Conservation (phyloP, 1,284 basidiomycete genomes). For the Irpex sp. region DNA sequence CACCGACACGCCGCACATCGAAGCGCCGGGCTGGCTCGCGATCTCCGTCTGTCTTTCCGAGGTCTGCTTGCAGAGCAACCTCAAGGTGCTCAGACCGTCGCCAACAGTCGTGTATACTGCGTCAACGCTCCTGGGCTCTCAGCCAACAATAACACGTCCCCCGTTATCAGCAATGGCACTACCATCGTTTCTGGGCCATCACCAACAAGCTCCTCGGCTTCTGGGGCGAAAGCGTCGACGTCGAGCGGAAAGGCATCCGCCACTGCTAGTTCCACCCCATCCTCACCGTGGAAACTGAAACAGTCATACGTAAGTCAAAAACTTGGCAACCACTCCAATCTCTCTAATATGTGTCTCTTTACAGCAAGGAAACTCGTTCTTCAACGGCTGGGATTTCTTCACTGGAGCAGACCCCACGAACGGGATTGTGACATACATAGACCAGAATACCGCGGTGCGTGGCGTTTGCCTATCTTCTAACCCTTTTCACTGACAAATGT, state of each 20-base stretch:
- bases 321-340: not conserved
- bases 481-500: slow-evolving; percentile 8
- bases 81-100: slow-evolving; percentile 8
- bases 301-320: slow-evolving; percentile 26
- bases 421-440: slow-evolving; percentile 62
- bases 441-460: slow-evolving; percentile 53
- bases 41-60: slow-evolving; percentile 61
- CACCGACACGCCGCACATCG: slow-evolving; percentile 42
- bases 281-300: slow-evolving; percentile 27
- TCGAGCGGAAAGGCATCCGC: slow-evolving; percentile 10
- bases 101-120: slow-evolving; percentile 25
- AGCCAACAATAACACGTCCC: slow-evolving; percentile 9
- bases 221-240: no score
- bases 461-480: slow-evolving; percentile 9
- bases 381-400: slow-evolving; percentile 80
- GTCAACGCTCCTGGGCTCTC: slow-evolving; percentile 19
- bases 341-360: slow-evolving; percentile 4
- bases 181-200: slow-evolving; percentile 12
- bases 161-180: slow-evolving; percentile 10
- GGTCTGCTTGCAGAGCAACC: slow-evolving; percentile 31
- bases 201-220: slow-evolving; percentile 6
- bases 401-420: slow-evolving; percentile 73
- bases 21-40: slow-evolving; percentile 59
- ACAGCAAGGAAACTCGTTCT: slow-evolving; percentile 68
- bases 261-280: slow-evolving; percentile 7